Evolutionary conservation across 1,284 basidiomycete genomes (phyloP), one percentile per base, ranked within the genome.

Genomic region (Cryptococcus sp.): DNA sequence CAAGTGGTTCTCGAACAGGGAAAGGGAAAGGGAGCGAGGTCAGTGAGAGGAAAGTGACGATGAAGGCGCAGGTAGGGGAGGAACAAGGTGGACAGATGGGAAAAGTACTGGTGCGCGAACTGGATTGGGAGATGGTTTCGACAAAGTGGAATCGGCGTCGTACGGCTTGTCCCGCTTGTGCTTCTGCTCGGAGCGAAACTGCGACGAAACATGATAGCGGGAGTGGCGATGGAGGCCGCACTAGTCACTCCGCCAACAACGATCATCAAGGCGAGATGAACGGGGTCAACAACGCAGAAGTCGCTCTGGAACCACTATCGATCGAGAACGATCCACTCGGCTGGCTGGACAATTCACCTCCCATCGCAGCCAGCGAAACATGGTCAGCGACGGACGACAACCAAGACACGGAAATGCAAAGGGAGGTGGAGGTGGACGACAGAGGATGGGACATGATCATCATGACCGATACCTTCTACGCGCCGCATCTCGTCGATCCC

Each of bases 391-490:
- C n/a, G 39, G 53, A 53, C 10, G 88, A 89, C 79, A 13, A 41
- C 20, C n/a, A 3, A 35, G 31, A 19, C 20, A 47, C 13, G 15
- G 47, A 15, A 22, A 38, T 22, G 45, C 27, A 49, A 3, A 11
- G 25, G 13, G 39, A 44, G 16, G 31, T 23, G 27, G 42, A 40
- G 25, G 25, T 6, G 6, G 25, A 25, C 25, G 25, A 25, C 25
- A 25, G 25, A 35, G 31, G 31, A 17, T 57, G 51, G 50, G 88
- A 93, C 77, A 81, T 93, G 60, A 87, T 95, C 63, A 75, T 91
- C 56, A 87, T 90, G 17, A 87, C 91, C 56, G 93, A 96, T 77
- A 94, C 93, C 0, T 80, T 94, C 54, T 95, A 93, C 75, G 77
- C 82, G 31, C 73, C 83, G 1, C 78, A 83, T 8, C 86, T 94